Percentiles rank a stretch among this genome's conserved stretches.
Evolutionary conservation across 495 filamentous ascomycete genomes (phyloP).

Genomic region (Acidiella bohemica): DNA sequence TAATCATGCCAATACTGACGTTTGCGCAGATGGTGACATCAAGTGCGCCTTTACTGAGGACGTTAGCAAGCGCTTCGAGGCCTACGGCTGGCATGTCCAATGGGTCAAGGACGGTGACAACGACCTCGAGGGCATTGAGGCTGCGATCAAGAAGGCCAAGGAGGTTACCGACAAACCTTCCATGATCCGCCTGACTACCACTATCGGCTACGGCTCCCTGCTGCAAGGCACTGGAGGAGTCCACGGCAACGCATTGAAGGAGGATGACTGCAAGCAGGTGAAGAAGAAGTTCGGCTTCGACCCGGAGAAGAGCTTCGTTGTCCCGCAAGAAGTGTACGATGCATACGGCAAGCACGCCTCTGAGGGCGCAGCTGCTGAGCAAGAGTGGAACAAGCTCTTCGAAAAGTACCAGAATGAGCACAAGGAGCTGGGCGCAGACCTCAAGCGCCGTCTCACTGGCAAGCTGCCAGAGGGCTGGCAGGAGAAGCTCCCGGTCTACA

Average conservation of each 20-base stretch:
- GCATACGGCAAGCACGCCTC: constrained; percentile 67
- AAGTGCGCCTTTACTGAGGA: constrained; percentile 95
- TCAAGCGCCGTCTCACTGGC: constrained; percentile 65
- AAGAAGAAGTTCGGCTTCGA: constrained; percentile 94
- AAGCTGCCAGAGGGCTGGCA: constrained; percentile 95
- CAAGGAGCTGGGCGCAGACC: constrained; percentile 64
- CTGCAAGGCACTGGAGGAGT: constrained; percentile 87
- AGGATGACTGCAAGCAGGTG: constrained; percentile 78
- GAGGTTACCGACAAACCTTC: constrained; percentile 90
- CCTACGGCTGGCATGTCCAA: constrained; percentile 93
- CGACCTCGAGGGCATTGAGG: constrained; percentile 78
- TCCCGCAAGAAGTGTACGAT: constrained; percentile 91
- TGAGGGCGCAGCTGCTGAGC: constrained; percentile 76
- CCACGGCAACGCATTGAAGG: constrained; percentile 89
- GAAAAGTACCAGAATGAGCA: constrained; percentile 67
- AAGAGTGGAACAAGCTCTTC: constrained; percentile 91
- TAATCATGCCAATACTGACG: too few species aligned
- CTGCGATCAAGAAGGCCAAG: constrained; percentile 71
- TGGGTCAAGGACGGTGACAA: constrained; percentile 81
- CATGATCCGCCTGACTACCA: constrained; percentile 93
- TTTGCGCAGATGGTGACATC: constrained; percentile 86
- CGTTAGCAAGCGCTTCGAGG: constrained; percentile 84
- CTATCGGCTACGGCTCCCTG: constrained; percentile 93
- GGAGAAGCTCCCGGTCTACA: constrained; percentile 85
- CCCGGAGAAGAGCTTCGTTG: constrained; percentile 82